These are phyloP conservation scores for Acmispon strigosus DNA, from an alignment of 306 rosid genomes.

Conservation along the genomic window DNA sequence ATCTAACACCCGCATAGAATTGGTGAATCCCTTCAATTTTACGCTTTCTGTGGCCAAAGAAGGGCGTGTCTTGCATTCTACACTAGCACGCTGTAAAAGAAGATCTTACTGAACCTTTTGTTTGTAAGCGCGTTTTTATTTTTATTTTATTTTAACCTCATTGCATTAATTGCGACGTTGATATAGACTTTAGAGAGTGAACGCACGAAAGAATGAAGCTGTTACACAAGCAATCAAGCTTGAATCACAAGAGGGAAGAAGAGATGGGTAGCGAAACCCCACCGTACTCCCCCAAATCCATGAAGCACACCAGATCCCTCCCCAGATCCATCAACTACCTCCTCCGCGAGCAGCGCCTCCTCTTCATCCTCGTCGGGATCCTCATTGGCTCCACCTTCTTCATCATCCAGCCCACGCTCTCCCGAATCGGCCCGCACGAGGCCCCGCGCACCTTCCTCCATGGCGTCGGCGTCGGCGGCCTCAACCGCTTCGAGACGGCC, in stretches of 20 bases:
- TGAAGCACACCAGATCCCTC: slow-evolving; percentile 69
- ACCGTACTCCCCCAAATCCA: slow-evolving; percentile 73
- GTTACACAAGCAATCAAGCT: slow-evolving; percentile 57
- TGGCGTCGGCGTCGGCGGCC: no score
- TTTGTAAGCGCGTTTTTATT: not conserved
- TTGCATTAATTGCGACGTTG: not conserved
- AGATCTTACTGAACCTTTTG: not conserved
- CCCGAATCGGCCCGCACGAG: slow-evolving; percentile 58
- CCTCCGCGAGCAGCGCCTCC: slow-evolving; percentile 75
- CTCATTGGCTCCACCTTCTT: slow-evolving; percentile 87
- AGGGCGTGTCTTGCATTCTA: not conserved
- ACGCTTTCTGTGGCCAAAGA: not conserved
- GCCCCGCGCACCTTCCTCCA: slow-evolving; percentile 17
- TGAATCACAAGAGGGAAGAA: slow-evolving; percentile 70
- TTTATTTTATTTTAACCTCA: not conserved
- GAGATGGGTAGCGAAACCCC: slow-evolving; percentile 39
- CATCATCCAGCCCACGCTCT: slow-evolving; percentile 76
- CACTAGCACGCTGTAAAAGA: not conserved
- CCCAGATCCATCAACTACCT: slow-evolving; percentile 86
- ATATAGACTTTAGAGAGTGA: no score
- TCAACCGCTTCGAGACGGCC: not conserved
- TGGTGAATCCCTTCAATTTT: slow-evolving; percentile 11
- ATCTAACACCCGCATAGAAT: no score
- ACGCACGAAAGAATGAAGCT: slow-evolving; percentile 36
- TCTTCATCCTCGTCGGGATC: slow-evolving; percentile 76